These are phyloP conservation scores for Penicillium sp. DNA, from an alignment of 2,329 filamentous ascomycete species.

Conservation along the genomic window DNA sequence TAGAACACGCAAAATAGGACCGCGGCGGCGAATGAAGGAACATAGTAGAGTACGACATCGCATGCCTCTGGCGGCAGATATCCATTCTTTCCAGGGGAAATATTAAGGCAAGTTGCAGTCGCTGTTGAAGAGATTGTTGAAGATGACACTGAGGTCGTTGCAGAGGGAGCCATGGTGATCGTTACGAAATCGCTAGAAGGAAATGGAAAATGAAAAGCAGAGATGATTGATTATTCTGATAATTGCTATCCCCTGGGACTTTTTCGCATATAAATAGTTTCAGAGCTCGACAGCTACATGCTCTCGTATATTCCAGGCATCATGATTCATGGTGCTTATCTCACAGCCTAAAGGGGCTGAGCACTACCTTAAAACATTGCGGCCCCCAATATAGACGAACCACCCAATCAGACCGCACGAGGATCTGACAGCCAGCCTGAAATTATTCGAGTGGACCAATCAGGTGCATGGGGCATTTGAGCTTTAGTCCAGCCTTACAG, in stretches of 20 bases:
- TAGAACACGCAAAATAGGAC: conserved; percentile 43
- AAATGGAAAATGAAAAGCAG: not conserved
- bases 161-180: not conserved
- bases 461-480: not conserved
- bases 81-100: conserved; percentile 44
- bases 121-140: conserved; percentile 22
- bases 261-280: not conserved
- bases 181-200: not conserved
- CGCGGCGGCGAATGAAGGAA: conserved; percentile 41
- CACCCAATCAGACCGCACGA: not conserved
- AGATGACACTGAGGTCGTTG: not conserved
- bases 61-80: conserved; percentile 47
- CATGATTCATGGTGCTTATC: not conserved
- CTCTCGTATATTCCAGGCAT: not conserved
- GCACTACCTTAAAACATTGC: not conserved
- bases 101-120: conserved; percentile 28
- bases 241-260: not conserved
- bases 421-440: not conserved
- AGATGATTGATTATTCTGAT: not conserved
- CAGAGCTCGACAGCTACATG: not conserved
- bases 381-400: not conserved
- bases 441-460: conserved; percentile 4
- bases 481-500: not conserved
- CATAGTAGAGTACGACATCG: conserved; percentile 41
- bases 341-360: not conserved